Evolutionary conservation across 208 protist species (phyloP).

Genomic region (Trypanosoma theileri): DNA sequence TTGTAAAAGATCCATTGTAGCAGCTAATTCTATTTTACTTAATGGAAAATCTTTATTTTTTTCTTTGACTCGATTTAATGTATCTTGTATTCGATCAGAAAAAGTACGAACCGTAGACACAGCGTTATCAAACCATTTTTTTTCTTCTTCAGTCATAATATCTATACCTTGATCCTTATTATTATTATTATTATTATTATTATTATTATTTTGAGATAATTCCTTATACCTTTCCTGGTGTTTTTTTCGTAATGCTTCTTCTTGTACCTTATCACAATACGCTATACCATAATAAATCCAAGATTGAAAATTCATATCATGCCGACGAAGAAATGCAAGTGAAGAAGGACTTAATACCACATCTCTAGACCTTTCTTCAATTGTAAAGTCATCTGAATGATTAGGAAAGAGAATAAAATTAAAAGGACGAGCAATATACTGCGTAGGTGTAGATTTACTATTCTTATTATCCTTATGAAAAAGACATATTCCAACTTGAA

Average conservation of each 20-base stretch:
- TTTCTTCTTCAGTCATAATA: slow-evolving; percentile 52
- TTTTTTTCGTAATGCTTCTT: slow-evolving; percentile 34
- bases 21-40: slow-evolving; percentile 11
- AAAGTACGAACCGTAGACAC: slow-evolving; percentile 31
- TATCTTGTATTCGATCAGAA: slow-evolving; percentile 29
- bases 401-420: slow-evolving; percentile 80
- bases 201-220: slow-evolving; percentile 1
- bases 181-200: slow-evolving; percentile 2
- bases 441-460: slow-evolving; percentile 13
- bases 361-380: slow-evolving; percentile 32
- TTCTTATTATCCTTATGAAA: slow-evolving; percentile 46
- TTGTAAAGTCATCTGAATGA: slow-evolving; percentile 40
- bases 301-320: slow-evolving; percentile 81
- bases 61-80: slow-evolving; percentile 21
- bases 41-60: neutral
- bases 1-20: slow-evolving; percentile 29
- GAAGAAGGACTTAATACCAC: slow-evolving; percentile 62
- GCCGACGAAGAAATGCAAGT: slow-evolving; percentile 62
- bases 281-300: slow-evolving; percentile 74
- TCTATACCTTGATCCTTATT: slow-evolving; percentile 5
- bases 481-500: slow-evolving; percentile 83
- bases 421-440: slow-evolving; percentile 62
- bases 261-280: slow-evolving; percentile 42
- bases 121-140: slow-evolving; percentile 42
- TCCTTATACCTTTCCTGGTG: slow-evolving; percentile 25